These are phyloP conservation scores for Pleurotus eryngii DNA, from an alignment of 768 basidiomycete genomes.

Conservation along the genomic window DNA sequence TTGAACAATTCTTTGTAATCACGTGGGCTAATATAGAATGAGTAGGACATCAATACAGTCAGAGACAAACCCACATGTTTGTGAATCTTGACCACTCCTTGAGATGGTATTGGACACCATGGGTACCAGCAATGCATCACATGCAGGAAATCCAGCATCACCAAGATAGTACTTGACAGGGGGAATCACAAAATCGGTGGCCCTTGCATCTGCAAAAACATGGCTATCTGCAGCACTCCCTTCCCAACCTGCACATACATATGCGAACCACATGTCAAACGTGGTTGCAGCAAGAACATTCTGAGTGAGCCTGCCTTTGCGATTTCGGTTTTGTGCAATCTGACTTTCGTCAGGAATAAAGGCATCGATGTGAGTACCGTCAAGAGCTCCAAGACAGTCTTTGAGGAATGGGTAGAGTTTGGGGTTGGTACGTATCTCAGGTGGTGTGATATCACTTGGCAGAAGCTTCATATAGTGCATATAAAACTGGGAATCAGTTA, in stretches of 20 bases:
- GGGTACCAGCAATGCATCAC: constrained; percentile 32
- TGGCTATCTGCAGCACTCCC: constrained; percentile 32
- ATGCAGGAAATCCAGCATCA: constrained; percentile 33
- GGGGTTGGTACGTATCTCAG: constrained; percentile 17
- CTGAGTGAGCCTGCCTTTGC: constrained; percentile 32
- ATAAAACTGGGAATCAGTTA: constrained; percentile 15
- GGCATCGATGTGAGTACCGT: constrained; percentile 27
- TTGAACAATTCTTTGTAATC: constrained; percentile 39
- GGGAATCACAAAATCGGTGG: constrained; percentile 26
- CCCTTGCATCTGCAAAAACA: constrained; percentile 26
- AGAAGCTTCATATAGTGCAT: constrained; percentile 17
- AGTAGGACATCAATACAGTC: constrained; percentile 9
- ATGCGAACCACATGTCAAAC: constrained; percentile 32
- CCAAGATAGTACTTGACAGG: constrained; percentile 30
- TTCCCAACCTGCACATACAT: constrained; percentile 38
- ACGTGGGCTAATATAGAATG: constrained; percentile 21
- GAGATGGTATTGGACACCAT: constrained; percentile 33
- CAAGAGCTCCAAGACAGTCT: constrained; percentile 29
- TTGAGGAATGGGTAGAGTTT: constrained; percentile 30
- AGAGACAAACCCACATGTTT: constrained; percentile 9
- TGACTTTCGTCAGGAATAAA: constrained; percentile 19
- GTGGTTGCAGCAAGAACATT: constrained; percentile 33
- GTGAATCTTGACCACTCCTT: constrained; percentile 27
- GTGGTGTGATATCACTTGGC: constrained; percentile 12
- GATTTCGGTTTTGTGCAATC: constrained; percentile 12